Conservation (phyloP, 2,329 filamentous ascomycete genomes). For the Ophiostoma sp. region DNA sequence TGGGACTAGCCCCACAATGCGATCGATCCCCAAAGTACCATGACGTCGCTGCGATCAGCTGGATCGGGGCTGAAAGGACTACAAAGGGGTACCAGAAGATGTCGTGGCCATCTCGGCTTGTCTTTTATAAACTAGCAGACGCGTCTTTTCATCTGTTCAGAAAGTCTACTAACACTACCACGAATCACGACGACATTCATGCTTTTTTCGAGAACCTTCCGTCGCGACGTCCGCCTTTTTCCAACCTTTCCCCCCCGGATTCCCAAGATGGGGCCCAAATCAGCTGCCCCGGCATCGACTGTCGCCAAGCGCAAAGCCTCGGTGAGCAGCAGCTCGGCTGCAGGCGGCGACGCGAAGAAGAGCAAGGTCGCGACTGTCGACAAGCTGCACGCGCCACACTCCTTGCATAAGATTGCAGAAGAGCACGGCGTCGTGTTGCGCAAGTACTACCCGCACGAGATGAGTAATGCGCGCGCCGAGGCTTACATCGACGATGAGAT, state of each 20-base stretch:
- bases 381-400: conserved; percentile 42
- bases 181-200: background rate
- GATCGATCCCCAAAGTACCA: conserved; percentile 8
- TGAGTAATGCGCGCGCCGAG: conserved; percentile 71
- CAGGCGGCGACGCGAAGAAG: background rate
- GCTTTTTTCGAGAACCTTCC: background rate
- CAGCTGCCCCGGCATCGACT: background rate
- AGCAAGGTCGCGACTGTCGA: background rate
- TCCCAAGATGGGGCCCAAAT: conserved; percentile 2
- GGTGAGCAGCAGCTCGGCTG: background rate
- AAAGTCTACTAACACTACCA: background rate
- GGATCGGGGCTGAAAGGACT: background rate
- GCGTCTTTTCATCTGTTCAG: background rate
- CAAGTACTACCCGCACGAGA: conserved; percentile 78
- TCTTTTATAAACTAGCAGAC: background rate
- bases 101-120: background rate
- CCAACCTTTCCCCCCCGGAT: background rate
- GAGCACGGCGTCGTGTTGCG: conserved; percentile 60
- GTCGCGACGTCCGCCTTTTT: background rate
- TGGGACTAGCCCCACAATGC: background rate
- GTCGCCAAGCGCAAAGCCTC: conserved; percentile 13
- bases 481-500: conserved; percentile 68
- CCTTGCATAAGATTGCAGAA: conserved; percentile 42
- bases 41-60: conserved; percentile 5
- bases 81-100: background rate